These are phyloP conservation scores for Saprolegnia diclina DNA, from an alignment of 352 stramenopile species.

Conservation along the genomic window DNA sequence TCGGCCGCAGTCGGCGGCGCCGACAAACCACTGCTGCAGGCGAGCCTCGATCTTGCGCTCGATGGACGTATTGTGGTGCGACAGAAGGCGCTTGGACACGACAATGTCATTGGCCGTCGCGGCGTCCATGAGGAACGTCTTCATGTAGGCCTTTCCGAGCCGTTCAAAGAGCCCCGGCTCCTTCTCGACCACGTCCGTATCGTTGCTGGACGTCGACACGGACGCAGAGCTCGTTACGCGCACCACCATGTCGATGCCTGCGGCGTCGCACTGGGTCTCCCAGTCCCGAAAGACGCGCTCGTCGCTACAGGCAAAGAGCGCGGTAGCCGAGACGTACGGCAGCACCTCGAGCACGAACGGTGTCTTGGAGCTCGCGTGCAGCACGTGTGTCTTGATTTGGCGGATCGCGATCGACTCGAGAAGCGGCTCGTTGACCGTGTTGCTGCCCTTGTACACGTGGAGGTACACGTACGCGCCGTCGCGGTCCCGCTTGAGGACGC, in stretches of 20 bases:
- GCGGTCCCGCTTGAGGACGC: slow-evolving; percentile 6
- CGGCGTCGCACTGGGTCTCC: neutral
- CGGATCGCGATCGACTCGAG: slow-evolving; percentile 2
- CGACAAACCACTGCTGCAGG: slow-evolving; percentile 6
- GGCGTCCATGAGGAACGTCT: neutral
- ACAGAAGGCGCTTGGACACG: neutral
- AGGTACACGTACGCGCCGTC: slow-evolving; percentile 2
- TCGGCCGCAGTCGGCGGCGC: neutral
- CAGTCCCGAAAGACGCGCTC: neutral
- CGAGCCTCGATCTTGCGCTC: neutral
- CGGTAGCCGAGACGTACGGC: neutral
- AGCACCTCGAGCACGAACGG: slow-evolving; percentile 4
- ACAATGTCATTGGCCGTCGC: neutral
- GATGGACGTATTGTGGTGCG: neutral
- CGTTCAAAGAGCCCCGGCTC: neutral
- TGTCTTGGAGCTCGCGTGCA: neutral
- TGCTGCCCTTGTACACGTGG: slow-evolving; percentile 14
- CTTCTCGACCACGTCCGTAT: neutral
- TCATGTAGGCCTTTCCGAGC: neutral
- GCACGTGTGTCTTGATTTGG: neutral
- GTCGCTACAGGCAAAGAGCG: neutral
- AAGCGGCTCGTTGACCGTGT: slow-evolving; percentile 3
- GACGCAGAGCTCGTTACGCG: neutral
- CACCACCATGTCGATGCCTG: neutral
- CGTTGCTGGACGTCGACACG: neutral